Evolutionary conservation across 208 protist species (phyloP), one percentile per base, ranked within the genome.

Genomic region (Wallacemonas sp.): DNA sequence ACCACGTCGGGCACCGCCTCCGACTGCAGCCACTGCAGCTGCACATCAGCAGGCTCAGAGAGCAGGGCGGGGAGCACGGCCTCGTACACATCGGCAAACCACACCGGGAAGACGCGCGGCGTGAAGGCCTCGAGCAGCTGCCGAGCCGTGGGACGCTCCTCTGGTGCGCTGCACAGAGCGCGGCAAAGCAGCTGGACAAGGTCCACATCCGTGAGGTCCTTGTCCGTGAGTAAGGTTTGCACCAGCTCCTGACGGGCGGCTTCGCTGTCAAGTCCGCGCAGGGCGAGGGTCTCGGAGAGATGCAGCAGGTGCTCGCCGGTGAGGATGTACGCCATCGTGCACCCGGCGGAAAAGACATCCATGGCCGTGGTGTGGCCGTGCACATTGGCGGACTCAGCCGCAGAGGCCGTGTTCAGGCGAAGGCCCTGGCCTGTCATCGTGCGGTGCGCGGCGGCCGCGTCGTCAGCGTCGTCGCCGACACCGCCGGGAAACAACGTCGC

Each of bases 261-360:
- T 3, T n/a, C 41, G 14, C 61, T 75, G 20, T 67, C 12, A 2
- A 72, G 44, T 3, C 61, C 49, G 16, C 82, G 83, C 54, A 95
- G 45, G 14, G 44, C 69, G 2, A 96, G 79, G 23, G 89, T 73
- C 2, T 92, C 77, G 16, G 86, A 77, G 16, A 93, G 70, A 2
- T 57, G 65, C 29, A 96, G 82, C 10, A 89, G 79, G 7, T 81
- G 87, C 49, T 91, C 82, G 31, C 90, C 90, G 3, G 70, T 77
- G 64, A 91, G 79, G 26, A 96, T 74, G 44, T 91, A 81, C 26
- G 71, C 76, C 36, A 96, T 50, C 4, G 91, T 86, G 50, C 87
- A 93, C 3, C 74, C 90, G 0, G 77, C 73, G 22, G 90, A 93
- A 50, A 96, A 96, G 33, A 96, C 70, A 54, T 96, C 90, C 90